phyloP scores from a whole-genome alignment of 441 rosid genomes.

The Euphorbia celastroides region DNA sequence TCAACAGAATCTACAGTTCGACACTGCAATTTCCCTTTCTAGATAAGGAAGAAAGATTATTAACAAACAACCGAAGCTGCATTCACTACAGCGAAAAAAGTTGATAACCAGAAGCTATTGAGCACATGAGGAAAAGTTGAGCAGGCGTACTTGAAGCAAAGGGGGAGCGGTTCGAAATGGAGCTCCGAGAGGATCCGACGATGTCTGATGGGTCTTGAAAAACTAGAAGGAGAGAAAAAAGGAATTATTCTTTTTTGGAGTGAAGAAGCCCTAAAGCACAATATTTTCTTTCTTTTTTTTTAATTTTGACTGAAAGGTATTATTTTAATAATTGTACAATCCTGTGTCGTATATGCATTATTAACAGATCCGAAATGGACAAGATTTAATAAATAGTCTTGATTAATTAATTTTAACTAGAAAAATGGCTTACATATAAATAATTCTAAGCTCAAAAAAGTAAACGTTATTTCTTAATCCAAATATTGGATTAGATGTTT shows the following conservation, averaged over 20 bases:
- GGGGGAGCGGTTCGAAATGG: conserved; percentile 1
- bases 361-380: no score
- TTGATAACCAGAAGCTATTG: not conserved
- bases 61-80: not conserved
- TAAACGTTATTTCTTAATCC: no score
- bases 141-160: not conserved
- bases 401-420: no score
- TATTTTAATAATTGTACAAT: no score
- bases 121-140: not conserved
- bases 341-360: no score
- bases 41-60: no score
- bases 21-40: not conserved
- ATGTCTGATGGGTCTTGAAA: conserved; percentile 3
- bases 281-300: no score
- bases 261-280: conserved; percentile 9
- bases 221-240: conserved; percentile 1
- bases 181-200: conserved; percentile 18
- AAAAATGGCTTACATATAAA: no score
- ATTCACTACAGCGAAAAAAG: not conserved
- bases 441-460: no score
- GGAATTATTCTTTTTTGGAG: conserved; percentile 8
- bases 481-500: no score
- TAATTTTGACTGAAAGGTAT: not conserved
- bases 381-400: no score
- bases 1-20: not conserved